Base-by-base conservation (phyloP, 2,329 filamentous ascomycete species). In the Fusarium coicis region DNA sequence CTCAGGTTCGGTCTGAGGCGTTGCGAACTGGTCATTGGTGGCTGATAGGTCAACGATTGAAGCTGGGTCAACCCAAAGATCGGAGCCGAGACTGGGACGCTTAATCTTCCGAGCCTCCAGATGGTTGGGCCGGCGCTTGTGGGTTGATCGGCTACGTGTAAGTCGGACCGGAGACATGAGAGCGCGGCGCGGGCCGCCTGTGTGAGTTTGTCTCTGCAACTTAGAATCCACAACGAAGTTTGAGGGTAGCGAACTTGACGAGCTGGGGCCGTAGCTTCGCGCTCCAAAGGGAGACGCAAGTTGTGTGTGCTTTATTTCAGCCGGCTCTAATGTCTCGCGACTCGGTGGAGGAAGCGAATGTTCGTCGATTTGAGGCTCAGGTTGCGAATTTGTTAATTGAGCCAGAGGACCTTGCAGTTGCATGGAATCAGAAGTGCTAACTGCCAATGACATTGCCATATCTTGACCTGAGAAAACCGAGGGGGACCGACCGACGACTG, bases 371-470 rank as follows among this genome's bases (percentile, higher is more conserved):
- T 63, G 57, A 30, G 63, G 53, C 26, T 77, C 78, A 19, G 75
- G 60, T 40, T 73, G 74, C 21, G 87, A 87, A 60, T 82, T 82
- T n/a, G 88, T 86, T 46, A 92, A 84, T 73, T 89, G 88, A 5
- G 90, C 90, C 61, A 93, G 77, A 15, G 90, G 89, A 6, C 89
- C 90, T 59, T 88, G 83, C 0, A 87, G 87, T 73, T 91, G 88
- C 91, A 93, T 92, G 5, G 87, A 87, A 46, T 91, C 89, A 4
- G 90, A 86, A 2, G 90, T 92, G 81, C 89, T 91, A 36, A 91
- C 82, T 4, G 86, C 85, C 58, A 93, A 83, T 16, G 91, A 92
- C 76, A 92, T 82, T 46, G 87, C 85, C 85, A 93, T 91, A 70
- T 92, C 90, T 44, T 87, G 85, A 16, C 87, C 87, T 4, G 86